Base-by-base conservation (phyloP, 192 early-diverging fungal genomes). In the Coemansia sp. region DNA sequence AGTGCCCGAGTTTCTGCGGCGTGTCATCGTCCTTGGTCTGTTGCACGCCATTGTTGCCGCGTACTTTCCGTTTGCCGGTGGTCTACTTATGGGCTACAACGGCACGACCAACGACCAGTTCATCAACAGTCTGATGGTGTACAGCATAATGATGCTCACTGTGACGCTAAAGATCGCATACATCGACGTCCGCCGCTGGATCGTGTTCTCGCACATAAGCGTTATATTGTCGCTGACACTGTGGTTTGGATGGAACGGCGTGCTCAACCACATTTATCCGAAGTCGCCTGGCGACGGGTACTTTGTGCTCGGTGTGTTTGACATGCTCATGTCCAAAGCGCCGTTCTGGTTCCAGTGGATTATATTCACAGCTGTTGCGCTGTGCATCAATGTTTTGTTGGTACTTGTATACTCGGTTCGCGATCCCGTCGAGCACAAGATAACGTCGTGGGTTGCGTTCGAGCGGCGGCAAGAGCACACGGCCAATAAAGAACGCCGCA, bases 131-230 rank as follows among this genome's bases (percentile, higher is more conserved):
- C 59, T 88, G 23, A 64, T 78, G 8, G 73, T 87, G 2, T 90
- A 85, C 66, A 71, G 84, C 20, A 82, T 82, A 35, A 82, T 87
- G 71, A 84, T 90, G 3, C 54, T 90, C 32, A 74, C 88, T 2
- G 89, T 89, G 1, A 90, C 89, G 1, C 60, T 89, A 58, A 89
- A 90, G 71, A 84, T 90, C 45, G 85, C 87, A 5, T 90, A 89
- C 32, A 54, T 90, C 14, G 89, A 90, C 62, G 83, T 83, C 35
- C 89, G 87, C 53, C 84, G 86, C 37, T 85, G 85, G 82, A 80
- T 85, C 16, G 56, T 83, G 22, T 71, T 88, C 11, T 82, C 89
- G 26, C 88, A 89, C 54, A 10, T 84, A 49, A 85, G 84, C 37
- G 85, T 87, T 4, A 47, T 85, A 3, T 29, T 85, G 37, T 81